These are phyloP conservation scores for Tremella yokohamensis DNA, from an alignment of 768 basidiomycete species.

Conservation along the genomic window DNA sequence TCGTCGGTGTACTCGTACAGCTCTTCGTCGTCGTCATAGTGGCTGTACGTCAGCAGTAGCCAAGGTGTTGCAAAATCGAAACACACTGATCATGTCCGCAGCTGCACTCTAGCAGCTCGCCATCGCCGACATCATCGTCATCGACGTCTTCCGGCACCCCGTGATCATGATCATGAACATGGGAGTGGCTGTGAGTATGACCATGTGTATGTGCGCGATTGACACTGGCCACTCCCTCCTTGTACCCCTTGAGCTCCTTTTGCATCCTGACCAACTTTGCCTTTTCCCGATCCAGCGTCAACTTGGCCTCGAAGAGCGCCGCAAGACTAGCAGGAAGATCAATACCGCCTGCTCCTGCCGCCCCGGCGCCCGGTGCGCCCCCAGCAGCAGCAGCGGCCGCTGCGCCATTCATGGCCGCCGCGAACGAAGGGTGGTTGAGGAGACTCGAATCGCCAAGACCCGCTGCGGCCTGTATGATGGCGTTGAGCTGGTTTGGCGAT, in stretches of 20 bases:
- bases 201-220: too few relatives aligned
- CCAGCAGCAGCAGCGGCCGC: constrained; percentile 3
- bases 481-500: constrained; percentile 33
- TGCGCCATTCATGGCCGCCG: constrained; percentile 10
- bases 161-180: too few relatives aligned
- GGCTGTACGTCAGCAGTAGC: neutral
- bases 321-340: constrained; percentile 45
- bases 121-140: constrained; percentile 11
- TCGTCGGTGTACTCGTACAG: constrained; percentile 29
- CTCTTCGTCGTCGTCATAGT: constrained; percentile 13
- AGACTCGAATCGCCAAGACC: constrained; percentile 25
- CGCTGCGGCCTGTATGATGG: constrained; percentile 35
- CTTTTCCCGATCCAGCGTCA: constrained; percentile 46
- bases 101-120: neutral
- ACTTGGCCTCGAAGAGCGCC: constrained; percentile 46
- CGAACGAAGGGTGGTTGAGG: constrained; percentile 6
- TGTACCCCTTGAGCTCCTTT: constrained; percentile 44
- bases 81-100: constrained; percentile 15
- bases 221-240: constrained; percentile 23
- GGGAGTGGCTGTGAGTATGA: too few relatives aligned
- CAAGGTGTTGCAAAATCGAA: too few relatives aligned
- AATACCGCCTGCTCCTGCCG: constrained; percentile 20
- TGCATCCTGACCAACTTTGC: constrained; percentile 46
- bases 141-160: neutral
- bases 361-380: neutral